phyloP scores from a whole-genome alignment of 192 early-diverging fungal genomes.

The Mortierella hygrophila region DNA sequence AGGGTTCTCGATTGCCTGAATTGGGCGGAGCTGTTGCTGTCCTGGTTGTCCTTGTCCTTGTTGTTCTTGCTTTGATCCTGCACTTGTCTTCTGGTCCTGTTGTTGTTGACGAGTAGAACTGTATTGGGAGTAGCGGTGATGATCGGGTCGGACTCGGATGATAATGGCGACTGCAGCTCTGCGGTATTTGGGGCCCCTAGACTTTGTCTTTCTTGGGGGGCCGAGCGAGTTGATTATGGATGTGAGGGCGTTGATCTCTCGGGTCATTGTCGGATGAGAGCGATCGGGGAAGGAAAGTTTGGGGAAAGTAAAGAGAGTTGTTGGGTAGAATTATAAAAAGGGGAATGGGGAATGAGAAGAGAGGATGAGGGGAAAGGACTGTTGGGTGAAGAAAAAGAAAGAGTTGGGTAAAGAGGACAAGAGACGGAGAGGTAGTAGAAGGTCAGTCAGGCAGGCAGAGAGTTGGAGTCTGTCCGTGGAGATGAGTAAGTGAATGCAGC shows the following conservation, averaged over 20 bases:
- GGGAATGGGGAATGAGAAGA: not conserved
- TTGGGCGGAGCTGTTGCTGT: slow-evolving; percentile 34
- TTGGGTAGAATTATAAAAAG: not conserved
- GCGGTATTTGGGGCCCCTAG: slow-evolving; percentile 50
- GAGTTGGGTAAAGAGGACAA: not conserved
- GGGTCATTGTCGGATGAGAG: slow-evolving; percentile 24
- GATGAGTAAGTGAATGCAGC: not conserved
- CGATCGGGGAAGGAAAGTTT: not conserved
- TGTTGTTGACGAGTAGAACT: slow-evolving; percentile 14
- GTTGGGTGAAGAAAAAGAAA: not conserved
- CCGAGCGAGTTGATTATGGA: slow-evolving; percentile 56
- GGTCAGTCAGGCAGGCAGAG: not conserved
- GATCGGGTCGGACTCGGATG: slow-evolving; percentile 56
- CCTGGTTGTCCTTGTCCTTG: not conserved
- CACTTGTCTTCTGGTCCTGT: not conserved
- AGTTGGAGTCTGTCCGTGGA: not conserved
- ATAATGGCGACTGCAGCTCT: slow-evolving; percentile 59
- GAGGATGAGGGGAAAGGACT: not conserved
- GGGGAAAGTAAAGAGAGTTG: not conserved
- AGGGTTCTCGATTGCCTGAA: slow-evolving; percentile 48
- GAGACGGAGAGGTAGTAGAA: slow-evolving; percentile 15
- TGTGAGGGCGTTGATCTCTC: slow-evolving; percentile 43
- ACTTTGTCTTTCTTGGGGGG: slow-evolving; percentile 47
- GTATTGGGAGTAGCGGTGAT: slow-evolving; percentile 31
- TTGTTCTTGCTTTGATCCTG: not conserved